phyloP scores from a whole-genome alignment of 169 alveolate genomes.

The Babesia bovis region DNA sequence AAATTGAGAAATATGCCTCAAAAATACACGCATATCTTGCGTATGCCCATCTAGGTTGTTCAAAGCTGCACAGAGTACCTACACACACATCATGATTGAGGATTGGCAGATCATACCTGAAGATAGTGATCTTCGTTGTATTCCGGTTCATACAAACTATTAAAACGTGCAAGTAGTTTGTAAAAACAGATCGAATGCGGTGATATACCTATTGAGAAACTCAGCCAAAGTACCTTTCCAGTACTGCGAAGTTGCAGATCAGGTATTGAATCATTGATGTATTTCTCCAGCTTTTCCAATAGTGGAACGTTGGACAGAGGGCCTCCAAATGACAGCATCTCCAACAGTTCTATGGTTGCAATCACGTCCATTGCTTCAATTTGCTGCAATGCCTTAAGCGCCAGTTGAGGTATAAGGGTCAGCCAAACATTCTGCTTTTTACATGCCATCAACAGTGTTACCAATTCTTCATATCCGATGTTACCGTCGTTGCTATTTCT shows the following conservation, averaged over 20 bases:
- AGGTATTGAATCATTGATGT: background rate
- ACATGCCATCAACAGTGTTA: constrained; percentile 21
- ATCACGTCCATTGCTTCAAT: constrained; percentile 14
- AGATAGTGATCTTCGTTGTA: constrained; percentile 21
- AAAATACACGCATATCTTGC: constrained; percentile 29
- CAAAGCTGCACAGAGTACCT: constrained; percentile 34
- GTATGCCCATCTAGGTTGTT: constrained; percentile 11
- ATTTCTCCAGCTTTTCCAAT: constrained; percentile 6
- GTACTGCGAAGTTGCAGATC: constrained; percentile 29
- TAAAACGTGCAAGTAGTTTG: constrained; percentile 7
- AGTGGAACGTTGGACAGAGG: constrained; percentile 6
- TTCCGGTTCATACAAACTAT: constrained; percentile 5
- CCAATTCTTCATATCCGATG: background rate
- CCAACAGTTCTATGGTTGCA: constrained; percentile 1
- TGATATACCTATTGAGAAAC: constrained; percentile 15
- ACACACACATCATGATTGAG: background rate
- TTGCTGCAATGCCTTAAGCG: constrained; percentile 3
- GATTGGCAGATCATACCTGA: constrained; percentile 2
- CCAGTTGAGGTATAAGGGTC: background rate
- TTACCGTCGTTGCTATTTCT: background rate
- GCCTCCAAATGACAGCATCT: background rate
- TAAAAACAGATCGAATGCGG: background rate
- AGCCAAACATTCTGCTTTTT: constrained; percentile 4
- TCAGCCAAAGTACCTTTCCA: constrained; percentile 17
- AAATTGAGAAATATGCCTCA: constrained; percentile 27